Evolutionary conservation across 495 filamentous ascomycete species (phyloP), one percentile per base, ranked within the genome.

Genomic region (Aspergillus avenaceus): DNA sequence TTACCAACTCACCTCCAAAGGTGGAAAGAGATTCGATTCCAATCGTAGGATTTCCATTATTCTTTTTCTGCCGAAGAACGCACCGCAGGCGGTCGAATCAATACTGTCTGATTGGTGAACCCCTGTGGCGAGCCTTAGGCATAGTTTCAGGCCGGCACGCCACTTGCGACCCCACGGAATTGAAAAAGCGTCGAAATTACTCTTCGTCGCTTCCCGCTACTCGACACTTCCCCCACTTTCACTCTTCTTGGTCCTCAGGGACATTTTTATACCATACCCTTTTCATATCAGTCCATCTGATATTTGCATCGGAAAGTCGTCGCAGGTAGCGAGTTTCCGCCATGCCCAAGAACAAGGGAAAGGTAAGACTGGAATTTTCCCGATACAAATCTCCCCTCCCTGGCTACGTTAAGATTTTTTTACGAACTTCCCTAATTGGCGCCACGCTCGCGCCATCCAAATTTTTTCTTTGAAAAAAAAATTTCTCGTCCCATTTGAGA

Each of bases 321-420:
- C 37, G 44, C 53, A 50, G 46, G 45, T 59, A 61, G 54, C 49
- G 47, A 55, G 14, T 37, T 41, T 60, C 65, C 79, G 82, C 71
- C 55, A 96, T 96, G 90, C 90, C 90, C 65, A 96, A 96, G 89
- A 96, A 96, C 66, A 96, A 96, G 85, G 90, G 90, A 86, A 96
- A 95, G 73, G 90, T 95, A 83, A 62, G 84, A 66, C 8, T 45
- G 32, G 36, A 27, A 45, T 49, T 52, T 55, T 49, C 56, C 58
- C 60, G 60, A 21, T 19, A 34, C n/a, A 34, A 13, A 5, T 55
- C 61, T 25, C 43, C 22, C 21, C 47, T 60, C 38, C 62, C 66
- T 63, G 56, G 56, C 64, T 37, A 52, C 52, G 41, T 59, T 60
- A 56, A 50, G 59, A 59, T 67, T 57, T 65, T 58, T 18, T 45